Evolutionary conservation across 1,139 yeast genomes (phyloP), one percentile per base, ranked within the genome.

Genomic region (Sugiyamaella sp.): DNA sequence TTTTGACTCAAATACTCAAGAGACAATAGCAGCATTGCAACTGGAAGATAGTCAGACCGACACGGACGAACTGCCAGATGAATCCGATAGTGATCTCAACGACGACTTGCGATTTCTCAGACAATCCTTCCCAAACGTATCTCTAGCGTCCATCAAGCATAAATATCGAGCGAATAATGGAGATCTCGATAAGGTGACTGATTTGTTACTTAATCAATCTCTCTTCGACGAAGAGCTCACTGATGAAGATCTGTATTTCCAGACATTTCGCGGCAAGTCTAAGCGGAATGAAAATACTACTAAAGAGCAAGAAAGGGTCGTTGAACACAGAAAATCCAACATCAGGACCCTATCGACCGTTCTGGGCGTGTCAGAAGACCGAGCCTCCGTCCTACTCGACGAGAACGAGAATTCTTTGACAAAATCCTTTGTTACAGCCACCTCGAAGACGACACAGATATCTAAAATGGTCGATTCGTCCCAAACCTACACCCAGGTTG

Each of bases 81-180:
- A 52, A 16, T 47, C 12, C 2, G 54, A 46, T 21, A 49, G 48
- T 4, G 48, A 24, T 10, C 41, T 44, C 12, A 25, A 38, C 10
- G 54, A 49, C 17, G 49, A 56, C 16, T 35, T 62, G 12, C 41
- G 39, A 21, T 62, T 62, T 42, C 51, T 63, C 32, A 46, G 45
- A 14, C 59, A 59, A 27, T 60, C 64, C 12, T 66, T 66, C 56
- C 69, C 70, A 4, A 42, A 56, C 9, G 37, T 64, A 9, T 49
- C 64, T 1, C 21, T 35, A 10, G 54, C 57, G 1, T 21, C 53
- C 2, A 46, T 65, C 8, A 42, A 53, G 21, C 53, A 45, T 12
- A 60, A 59, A 46, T 60, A 63, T 19, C 41, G 49, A 20, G 51
- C 54, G 12, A 52, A 57, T 46, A 50, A 53, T 10, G 58, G 61